Base-by-base conservation (phyloP, 169 alveolate species). In the Plasmodium vivax region DNA sequence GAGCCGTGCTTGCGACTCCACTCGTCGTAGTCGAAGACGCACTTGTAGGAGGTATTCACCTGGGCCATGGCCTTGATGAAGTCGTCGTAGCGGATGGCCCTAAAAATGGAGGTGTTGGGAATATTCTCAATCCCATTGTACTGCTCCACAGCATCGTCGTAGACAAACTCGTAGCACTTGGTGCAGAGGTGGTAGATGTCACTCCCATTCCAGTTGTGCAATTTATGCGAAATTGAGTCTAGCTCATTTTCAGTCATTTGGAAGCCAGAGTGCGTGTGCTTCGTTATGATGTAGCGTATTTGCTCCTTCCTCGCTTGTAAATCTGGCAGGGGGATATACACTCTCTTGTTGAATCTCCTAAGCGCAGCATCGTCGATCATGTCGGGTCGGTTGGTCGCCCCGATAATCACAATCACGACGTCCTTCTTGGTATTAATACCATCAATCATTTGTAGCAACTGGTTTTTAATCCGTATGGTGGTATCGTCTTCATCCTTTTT, bases 361-460 rank as follows among this genome's bases (percentile, higher is more conserved):
- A 98, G 95, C 16, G 99, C 99, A 34, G 99, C 99, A 93, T 98
- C 99, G 95, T 98, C 99, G 45, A 98, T 95, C 98, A 98, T 98
- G 93, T 96, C 98, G 2, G 99, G 99, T 71, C 99, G 96, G 93
- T 98, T 98, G 2, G 99, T 98, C 12, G 99, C 99, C 2, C 98
- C 99, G 34, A 98, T 96, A 43, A 98, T 98, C 27, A 98, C 97
- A 68, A 97, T 96, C 5, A 96, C 96, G 30, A 77, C 77, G 41
- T 96, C 97, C 58, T 93, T 90, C 88, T 96, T 95, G 43, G 98
- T 96, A 36, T 98, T 98, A 27, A 98, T 97, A 16, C 99, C 99
- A 95, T 98, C 99, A 90, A 98, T 95, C 98, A 98, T 97, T 43
- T 98, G 99, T 56, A 98, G 93, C 91, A 98, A 96, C 82, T 98